Base-by-base conservation (phyloP, 2,329 filamentous ascomycete species). In the Monosporascus sp. region DNA sequence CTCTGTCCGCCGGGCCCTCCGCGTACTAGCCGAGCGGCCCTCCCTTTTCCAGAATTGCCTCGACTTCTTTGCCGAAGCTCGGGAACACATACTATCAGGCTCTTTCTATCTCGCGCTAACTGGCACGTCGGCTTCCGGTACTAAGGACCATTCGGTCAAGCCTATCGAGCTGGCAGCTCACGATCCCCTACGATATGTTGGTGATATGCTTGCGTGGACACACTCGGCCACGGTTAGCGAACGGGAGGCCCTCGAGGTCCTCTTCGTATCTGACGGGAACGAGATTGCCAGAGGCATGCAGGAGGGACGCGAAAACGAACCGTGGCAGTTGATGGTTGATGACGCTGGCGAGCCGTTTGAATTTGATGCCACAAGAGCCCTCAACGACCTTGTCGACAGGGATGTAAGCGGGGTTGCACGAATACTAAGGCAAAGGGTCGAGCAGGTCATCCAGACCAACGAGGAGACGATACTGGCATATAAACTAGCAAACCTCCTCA, bases 121-220 rank as follows among this genome's bases (percentile, higher is more conserved):
- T 0, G 93, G 93, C 38, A 80, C 76, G 2, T 75, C 79, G 14
- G 74, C 81, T 6, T 79, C 78, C 11, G 80, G 83, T 0, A 76
- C 78, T 26, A 78, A 80, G 45, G 82, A 88, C 57, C 73, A 75
- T 24, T 80, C 80, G 2, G 77, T 87, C 37, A 97, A 97, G 66
- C 93, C 94, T 0, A 99, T 99, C 58, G 93, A 99, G 67, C 83
- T 97, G 62, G 88, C 87, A 11, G 93, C 94, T 1, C 93, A 97
- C 67, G 94, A 99, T 65, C 87, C 91, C 1, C 74, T 97, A 26
- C 85, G 94, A 20, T 97, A 97, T 68, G 85, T 95, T 3, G 91
- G 94, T 51, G 94, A 99, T 67, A 99, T 99, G 92, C 80, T 99
- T 15, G 94, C 94, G 5, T 99, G 94, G 94, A 85, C 88, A 6